Conservation (phyloP, 768 basidiomycete genomes). For the Boletus tomentosulus region DNA sequence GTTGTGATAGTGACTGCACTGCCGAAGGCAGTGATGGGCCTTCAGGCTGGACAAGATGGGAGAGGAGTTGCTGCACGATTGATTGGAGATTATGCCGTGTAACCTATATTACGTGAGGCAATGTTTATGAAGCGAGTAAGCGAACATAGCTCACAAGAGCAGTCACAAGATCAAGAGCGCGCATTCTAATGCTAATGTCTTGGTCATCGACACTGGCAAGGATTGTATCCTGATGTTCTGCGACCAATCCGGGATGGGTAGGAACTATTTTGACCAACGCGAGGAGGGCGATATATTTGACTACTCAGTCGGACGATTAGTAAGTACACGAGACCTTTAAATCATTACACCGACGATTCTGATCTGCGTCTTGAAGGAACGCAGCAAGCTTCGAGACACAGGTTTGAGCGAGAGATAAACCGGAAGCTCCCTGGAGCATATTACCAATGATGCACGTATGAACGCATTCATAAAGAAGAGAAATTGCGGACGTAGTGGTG, state of each 20-base stretch:
- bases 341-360: constrained; percentile 70
- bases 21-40: constrained; percentile 55
- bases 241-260: constrained; percentile 82
- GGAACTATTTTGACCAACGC: constrained; percentile 97
- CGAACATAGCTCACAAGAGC: constrained; percentile 65
- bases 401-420: constrained; percentile 72
- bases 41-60: constrained; percentile 71
- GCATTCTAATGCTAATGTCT: constrained; percentile 94
- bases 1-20: constrained; percentile 46
- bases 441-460: constrained; percentile 97
- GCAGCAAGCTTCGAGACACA: constrained; percentile 93
- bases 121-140: neutral
- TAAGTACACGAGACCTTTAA: constrained; percentile 8
- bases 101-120: constrained; percentile 46
- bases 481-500: constrained; percentile 92
- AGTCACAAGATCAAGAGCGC: constrained; percentile 89
- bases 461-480: constrained; percentile 95
- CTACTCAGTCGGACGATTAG: constrained; percentile 41
- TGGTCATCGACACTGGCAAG: constrained; percentile 85
- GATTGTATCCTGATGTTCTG: constrained; percentile 89
- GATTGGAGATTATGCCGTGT: constrained; percentile 80
- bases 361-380: constrained; percentile 90
- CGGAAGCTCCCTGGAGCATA: constrained; percentile 81
- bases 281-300: constrained; percentile 94
- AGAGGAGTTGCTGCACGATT: constrained; percentile 84